Conservation (phyloP, 78 protist genomes). For the Speleostelium caveatum region DNA sequence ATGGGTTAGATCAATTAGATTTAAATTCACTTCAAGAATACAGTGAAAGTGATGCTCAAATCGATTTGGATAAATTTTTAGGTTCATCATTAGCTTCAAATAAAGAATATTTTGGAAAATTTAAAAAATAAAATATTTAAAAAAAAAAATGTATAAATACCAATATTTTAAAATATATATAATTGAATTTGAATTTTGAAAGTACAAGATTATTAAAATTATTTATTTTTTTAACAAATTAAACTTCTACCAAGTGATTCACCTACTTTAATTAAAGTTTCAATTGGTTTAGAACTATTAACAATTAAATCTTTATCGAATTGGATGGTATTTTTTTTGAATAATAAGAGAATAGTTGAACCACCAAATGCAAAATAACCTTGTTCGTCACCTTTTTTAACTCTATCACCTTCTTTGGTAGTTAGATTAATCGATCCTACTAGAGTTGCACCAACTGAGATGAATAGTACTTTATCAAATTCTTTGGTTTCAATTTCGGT, state of each 20-base stretch:
- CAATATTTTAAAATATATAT: too few relatives aligned
- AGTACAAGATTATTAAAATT: too few relatives aligned
- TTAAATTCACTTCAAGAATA: background rate
- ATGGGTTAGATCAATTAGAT: background rate
- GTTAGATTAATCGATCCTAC: conserved; percentile 87
- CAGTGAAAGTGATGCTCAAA: background rate
- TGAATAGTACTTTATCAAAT: conserved; percentile 72
- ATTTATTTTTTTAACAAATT: background rate
- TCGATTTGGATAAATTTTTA: background rate
- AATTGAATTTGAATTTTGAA: too few relatives aligned
- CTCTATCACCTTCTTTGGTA: conserved; percentile 34
- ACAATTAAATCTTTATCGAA: conserved; percentile 82
- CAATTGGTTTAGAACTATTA: conserved; percentile 82
- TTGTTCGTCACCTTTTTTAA: conserved; percentile 81
- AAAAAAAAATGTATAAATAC: too few relatives aligned
- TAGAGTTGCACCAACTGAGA: conserved; percentile 88
- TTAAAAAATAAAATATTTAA: too few relatives aligned
- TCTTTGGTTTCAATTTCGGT: conserved; percentile 55
- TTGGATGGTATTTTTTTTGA: conserved; percentile 59
- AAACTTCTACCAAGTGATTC: conserved; percentile 70
- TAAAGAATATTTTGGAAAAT: too few relatives aligned
- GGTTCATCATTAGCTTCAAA: too few relatives aligned
- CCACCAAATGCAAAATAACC: conserved; percentile 94
- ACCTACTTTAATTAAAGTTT: conserved; percentile 87
- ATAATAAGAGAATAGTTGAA: conserved; percentile 77